These are phyloP conservation scores for Straminergon stramineum DNA, from an alignment of 225 moss, liverwort and hornwort species.

Conservation along the genomic window DNA sequence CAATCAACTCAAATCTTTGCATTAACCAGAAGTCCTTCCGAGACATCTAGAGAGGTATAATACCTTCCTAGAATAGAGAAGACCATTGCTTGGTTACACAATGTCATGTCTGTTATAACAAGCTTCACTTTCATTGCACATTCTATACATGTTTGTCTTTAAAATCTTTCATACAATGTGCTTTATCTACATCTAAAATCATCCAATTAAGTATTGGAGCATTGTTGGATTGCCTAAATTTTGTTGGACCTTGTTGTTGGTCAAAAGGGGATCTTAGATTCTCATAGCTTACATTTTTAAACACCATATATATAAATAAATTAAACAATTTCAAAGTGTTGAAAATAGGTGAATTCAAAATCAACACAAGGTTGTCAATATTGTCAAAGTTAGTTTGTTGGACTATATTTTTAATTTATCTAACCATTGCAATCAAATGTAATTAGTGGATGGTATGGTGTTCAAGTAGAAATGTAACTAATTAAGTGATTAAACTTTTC, in stretches of 20 bases:
- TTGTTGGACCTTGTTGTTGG: background rate
- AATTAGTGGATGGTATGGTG: background rate
- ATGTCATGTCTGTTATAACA: background rate
- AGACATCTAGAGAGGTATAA: background rate
- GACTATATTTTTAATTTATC: background rate
- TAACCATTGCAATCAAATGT: background rate
- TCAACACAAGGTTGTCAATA: background rate
- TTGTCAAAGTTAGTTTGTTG: background rate
- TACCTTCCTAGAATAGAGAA: background rate
- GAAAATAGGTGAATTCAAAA: background rate
- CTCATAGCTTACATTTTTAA: background rate
- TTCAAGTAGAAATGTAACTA: background rate
- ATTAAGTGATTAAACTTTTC: background rate
- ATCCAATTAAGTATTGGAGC: background rate
- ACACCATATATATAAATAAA: rapidly evolving
- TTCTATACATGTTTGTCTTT: too few relatives aligned
- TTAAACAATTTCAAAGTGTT: background rate
- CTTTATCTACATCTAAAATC: background rate
- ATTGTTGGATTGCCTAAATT: background rate
- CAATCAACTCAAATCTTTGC: background rate
- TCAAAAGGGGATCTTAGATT: background rate
- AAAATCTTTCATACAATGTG: background rate
- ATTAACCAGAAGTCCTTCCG: rapidly evolving
- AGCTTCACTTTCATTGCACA: background rate
- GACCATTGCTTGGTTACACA: background rate